Base-by-base conservation (phyloP, 2,329 filamentous ascomycete species). In the Nannizziopsis barbatae region DNA sequence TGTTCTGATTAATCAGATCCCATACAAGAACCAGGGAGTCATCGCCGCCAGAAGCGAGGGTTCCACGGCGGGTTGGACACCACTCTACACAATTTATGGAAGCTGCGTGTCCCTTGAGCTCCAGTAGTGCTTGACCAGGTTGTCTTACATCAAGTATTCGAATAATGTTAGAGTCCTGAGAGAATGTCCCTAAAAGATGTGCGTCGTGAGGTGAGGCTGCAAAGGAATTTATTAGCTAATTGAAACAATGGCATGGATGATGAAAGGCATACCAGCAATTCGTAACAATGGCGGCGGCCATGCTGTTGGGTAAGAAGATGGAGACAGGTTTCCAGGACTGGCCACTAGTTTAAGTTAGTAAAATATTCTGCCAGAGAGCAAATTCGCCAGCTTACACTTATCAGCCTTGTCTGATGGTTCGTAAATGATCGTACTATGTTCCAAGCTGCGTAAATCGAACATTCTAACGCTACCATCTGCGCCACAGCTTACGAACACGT, bases 381-480 rank as follows among this genome's bases (percentile, higher is more conserved):
- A 11, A 39, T 10, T 37, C 18, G 27, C n/a, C 12, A 11, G 17
- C 62, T 55, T 71, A 87, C 84, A 76, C 72, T 70, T 71, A 44
- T 75, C 73, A 17, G 83, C 81, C 69, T 95, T 95, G 56, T 88
- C 84, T 0, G 86, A 90, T 3, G 92, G 92, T 66, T 98, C 92
- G 65, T 98, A 98, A 55, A 98, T 98, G 64, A 98, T 98, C 44
- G 92, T 98, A 56, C 89, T 95, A 65, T 98, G 92, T 64, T 98
- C 92, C 46, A 98, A 71, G 65, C 90, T 96, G 61, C 92, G 80
- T 52, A 98, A 73, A 66, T 98, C 92, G 67, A 98, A 98, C 92
- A 98, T 98, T 58, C 92, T 81, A 20, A 98, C 92, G 65, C 90
- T 96, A 35, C 92, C 92, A 63, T 98, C 92, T 49, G 94, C 90